Conservation (phyloP, 2,329 filamentous ascomycete genomes). For the Dactylellina sp. region DNA sequence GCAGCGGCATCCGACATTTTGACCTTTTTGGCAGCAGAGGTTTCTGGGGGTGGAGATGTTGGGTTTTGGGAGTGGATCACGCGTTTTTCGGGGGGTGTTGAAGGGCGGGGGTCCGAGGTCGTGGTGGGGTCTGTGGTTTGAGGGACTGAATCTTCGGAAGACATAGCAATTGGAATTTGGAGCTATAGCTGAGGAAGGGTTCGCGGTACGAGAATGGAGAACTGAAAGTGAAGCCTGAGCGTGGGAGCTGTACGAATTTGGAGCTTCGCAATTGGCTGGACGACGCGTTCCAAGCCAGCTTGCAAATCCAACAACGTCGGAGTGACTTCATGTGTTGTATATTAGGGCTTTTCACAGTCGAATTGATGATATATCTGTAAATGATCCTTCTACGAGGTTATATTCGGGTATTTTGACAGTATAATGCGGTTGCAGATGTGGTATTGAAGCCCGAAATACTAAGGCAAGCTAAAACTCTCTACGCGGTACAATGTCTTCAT, state of each 20-base stretch:
- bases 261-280: slow-evolving; percentile 56
- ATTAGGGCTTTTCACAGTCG: too few relatives aligned
- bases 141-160: slow-evolving; percentile 27
- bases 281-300: slow-evolving; percentile 44
- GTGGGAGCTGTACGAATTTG: slow-evolving; percentile 47
- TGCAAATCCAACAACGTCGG: slow-evolving; percentile 45
- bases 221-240: slow-evolving; percentile 28
- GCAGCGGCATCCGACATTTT: slow-evolving; percentile 51
- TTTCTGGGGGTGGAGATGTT: slow-evolving; percentile 59
- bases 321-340: slow-evolving; percentile 43
- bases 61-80: slow-evolving; percentile 62
- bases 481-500: too few relatives aligned
- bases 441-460: not conserved
- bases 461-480: too few relatives aligned
- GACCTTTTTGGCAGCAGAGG: slow-evolving; percentile 56
- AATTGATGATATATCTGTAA: too few relatives aligned
- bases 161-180: slow-evolving; percentile 46
- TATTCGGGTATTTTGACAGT: not conserved
- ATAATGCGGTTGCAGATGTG: not conserved
- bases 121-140: slow-evolving; percentile 54
- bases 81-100: slow-evolving; percentile 62
- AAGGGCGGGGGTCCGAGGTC: slow-evolving; percentile 56
- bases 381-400: slow-evolving; percentile 15
- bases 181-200: not conserved
- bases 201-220: not conserved